Evolutionary conservation across 192 early-diverging fungal species (phyloP), one percentile per base, ranked within the genome.

Genomic region (Polychytrium aggregatum): DNA sequence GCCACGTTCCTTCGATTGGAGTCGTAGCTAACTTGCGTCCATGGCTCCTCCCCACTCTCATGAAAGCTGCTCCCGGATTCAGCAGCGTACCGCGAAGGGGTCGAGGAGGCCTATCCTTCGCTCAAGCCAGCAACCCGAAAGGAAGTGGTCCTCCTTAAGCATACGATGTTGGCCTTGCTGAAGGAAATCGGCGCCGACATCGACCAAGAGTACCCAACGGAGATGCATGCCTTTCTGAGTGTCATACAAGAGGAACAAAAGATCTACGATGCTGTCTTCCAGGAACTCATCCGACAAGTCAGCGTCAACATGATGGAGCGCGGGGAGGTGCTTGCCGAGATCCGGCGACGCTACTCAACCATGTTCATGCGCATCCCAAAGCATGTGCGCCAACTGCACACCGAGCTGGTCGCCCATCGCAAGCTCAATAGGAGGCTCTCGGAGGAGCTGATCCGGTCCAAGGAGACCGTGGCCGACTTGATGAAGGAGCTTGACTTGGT

Each of bases 271-370:
- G 53, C 67, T 2, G 76, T 79, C 2, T 76, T 79, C 37, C 34
- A 49, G 28, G 76, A 79, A 47, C 39, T 79, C 28, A 68, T 76
- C 21, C 63, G 76, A 20, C 76, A 79, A 53, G 73, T 73, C 9
- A 76, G 73, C 14, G 61, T 74, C 39, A 68, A 76, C 54, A 79
- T 79, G 76, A 60, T 68, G 24, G 76, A 79, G 50, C 64, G 76
- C 13, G 76, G 76, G 21, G 70, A 77, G 55, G 62, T 79, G 16
- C 56, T 79, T 0, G 60, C 64, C 37, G 72, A 79, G 47, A 64
- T 79, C 44, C 61, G 76, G 13, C 55, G 50, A 18, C 57, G 76
- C 10, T 79, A 79, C 52, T 63, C 68, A 2, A 68, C 63, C 56
- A 79, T 79, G 76, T 79, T 79, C 41, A 54, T 55, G 4, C 68